Percentiles rank a stretch among this genome's conserved stretches.
Evolutionary conservation across 768 basidiomycete genomes (phyloP).

Genomic region (Tricholomella constricta): DNA sequence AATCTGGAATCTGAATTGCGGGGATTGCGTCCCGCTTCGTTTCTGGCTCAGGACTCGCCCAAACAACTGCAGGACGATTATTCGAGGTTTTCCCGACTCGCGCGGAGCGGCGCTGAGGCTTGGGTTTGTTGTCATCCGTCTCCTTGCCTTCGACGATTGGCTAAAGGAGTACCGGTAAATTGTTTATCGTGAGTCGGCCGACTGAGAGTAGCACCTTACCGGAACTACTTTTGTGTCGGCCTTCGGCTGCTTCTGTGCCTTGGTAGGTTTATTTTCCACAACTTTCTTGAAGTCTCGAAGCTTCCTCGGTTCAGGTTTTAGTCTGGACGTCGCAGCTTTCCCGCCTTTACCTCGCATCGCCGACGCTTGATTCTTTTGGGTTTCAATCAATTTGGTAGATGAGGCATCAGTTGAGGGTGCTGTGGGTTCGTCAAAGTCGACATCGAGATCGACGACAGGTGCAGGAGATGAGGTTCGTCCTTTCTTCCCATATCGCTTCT

Average conservation of each 20-base stretch:
- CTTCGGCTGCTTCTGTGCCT: neutral
- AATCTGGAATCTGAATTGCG: neutral
- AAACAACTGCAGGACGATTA: neutral
- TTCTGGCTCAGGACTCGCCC: neutral
- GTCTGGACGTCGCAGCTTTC: conserved; percentile 8
- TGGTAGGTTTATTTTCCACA: neutral
- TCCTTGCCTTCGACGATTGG: neutral
- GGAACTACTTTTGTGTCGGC: neutral
- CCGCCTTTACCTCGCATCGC: conserved; percentile 34
- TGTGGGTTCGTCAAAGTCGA: conserved; percentile 37
- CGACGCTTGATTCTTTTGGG: conserved; percentile 20
- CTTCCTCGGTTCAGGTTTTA: conserved; percentile 10
- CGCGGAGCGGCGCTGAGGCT: conserved; percentile 13
- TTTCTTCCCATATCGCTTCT: conserved; percentile 36
- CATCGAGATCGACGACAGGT: conserved; percentile 2
- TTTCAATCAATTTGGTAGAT: neutral
- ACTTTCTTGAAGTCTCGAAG: neutral
- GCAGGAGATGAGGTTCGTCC: conserved; percentile 33
- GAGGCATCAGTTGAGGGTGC: conserved; percentile 10
- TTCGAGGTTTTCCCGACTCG: conserved; percentile 4
- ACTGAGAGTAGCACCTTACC: too few relatives aligned
- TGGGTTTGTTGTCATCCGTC: neutral
- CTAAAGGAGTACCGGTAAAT: neutral
- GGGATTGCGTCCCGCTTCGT: neutral
- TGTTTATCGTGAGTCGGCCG: neutral